phyloP scores from a whole-genome alignment of 75 land plant species.

The Sequoia sempervirens region DNA sequence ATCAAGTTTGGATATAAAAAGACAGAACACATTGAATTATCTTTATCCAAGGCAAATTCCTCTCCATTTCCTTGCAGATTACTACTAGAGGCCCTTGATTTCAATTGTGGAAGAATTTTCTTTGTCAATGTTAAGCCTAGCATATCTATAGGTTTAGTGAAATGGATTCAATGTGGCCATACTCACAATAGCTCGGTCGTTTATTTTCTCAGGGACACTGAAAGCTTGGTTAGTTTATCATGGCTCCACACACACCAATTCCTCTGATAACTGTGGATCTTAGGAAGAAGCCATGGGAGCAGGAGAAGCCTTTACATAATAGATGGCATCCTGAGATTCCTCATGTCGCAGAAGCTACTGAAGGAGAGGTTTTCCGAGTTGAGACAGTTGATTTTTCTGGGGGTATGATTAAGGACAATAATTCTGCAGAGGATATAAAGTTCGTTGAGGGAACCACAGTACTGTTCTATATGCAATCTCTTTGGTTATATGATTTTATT shows the following conservation, averaged over 20 bases:
- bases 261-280: constrained; percentile 18
- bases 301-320: constrained; percentile 21
- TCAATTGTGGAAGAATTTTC: background rate
- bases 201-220: background rate
- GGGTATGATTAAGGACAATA: constrained; percentile 16
- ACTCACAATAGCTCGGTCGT: background rate
- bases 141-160: background rate
- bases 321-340: constrained; percentile 30
- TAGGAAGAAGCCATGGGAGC: constrained; percentile 26
- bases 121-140: background rate
- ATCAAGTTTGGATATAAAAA: background rate
- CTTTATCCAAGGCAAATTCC: background rate
- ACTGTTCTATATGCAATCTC: background rate
- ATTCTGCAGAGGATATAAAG: constrained; percentile 24
- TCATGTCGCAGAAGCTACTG: constrained; percentile 19
- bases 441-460: constrained; percentile 1
- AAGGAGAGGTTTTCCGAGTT: constrained; percentile 22
- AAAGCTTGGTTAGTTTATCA: background rate
- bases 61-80: background rate
- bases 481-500: background rate
- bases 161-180: background rate
- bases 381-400: constrained; percentile 24
- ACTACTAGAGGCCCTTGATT: background rate
- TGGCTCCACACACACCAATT: constrained; percentile 24
- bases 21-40: background rate